Evolutionary conservation across 768 basidiomycete species (phyloP), one percentile per base, ranked within the genome.

Genomic region (Calocybe gangraenosa): DNA sequence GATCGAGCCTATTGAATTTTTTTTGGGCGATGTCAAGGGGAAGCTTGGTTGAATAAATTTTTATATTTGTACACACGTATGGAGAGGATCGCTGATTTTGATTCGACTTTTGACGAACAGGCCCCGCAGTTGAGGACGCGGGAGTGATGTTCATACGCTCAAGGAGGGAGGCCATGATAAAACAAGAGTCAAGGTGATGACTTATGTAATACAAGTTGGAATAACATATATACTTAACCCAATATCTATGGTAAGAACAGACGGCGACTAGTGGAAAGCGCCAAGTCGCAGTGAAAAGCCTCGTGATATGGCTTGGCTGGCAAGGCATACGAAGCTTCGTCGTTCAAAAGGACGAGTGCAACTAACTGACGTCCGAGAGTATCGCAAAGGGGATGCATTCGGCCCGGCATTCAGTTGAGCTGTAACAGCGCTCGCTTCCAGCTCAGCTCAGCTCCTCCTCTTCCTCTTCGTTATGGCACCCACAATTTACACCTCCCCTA

Each of bases 101-200:
- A 18, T 19, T 34, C 17, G 59, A 51, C 56, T 69, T 75, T 36
- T 68, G 66, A 45, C 79, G 75, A 41, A 76, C 60, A 19, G 76
- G 75, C 25, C 79, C 78, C 10, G 56, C 49, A n/a, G 66, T 47
- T 17, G 65, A 58, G 47, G n/a, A n/a, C n/a, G n/a, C n/a, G 15
- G 69, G 56, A 17, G 69, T 51, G 40, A 76, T 63, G 53, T 69
- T 74, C 70, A 82, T 74, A 34, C 79, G 78, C 56, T 81, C 77
- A 45, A 82, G 77, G 22, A 82, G 68, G 31, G 79, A 81, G 37
- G 79, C 71, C 77, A 79, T 79, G 38, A 53, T 52, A 44, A 41
- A 22, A 15, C 52, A 77, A 11, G 58, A 69, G 25, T 28, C 25
- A 28, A 28, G 25, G 11, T 28, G 25, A 28, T 28, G 5, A 28